Evolutionary conservation across 1,139 yeast genomes (phyloP), one percentile per base, ranked within the genome.

Genomic region (Nakaseomyces delphensis): DNA sequence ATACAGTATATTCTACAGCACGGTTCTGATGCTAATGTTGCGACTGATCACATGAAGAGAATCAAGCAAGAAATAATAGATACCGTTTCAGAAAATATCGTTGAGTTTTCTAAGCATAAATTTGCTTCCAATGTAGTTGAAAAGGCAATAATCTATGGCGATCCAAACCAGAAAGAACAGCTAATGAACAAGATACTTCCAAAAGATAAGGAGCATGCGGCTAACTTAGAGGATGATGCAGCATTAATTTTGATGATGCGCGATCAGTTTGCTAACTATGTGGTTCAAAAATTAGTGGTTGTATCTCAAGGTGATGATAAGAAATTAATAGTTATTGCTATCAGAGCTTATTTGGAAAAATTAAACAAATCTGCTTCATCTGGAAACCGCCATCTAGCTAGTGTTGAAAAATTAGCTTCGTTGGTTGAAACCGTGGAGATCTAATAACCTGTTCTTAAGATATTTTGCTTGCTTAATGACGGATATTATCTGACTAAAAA

Each of bases 51-150:
- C 14, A 47, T 55, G 49, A 51, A 57, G 30, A 67, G 66, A 23
- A 80, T 79, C 47, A 71, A 77, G 37, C 69, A 66, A 40, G 59
- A 57, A 40, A 73, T 82, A 37, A 67, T 79, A 42, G 66, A 63
- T 19, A 67, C 71, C 24, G 77, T 78, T 11, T 56, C 67, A 21
- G 68, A 70, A 23, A 78, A 84, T 27, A 79, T 91, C 40, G 84
- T 91, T 28, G 77, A 75, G 42, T 82, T 87, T 49, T 85, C 96
- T 13, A 83, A 86, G 55, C 98, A 93, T 67, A 93, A 93, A 63
- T 93, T 87, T 70, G 98, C 98, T 2, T 86, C 96, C 1, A 93
- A 93, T 63, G 98, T 93, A 23, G 95, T 91, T 54, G 98, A 93
- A 63, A 89, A 86, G 61, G 85, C 96, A 56, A 86, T 91, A 43